Evolutionary conservation across 163 green algal genomes (phyloP), one percentile per base, ranked within the genome.

Genomic region (Chlorella variabilis): DNA sequence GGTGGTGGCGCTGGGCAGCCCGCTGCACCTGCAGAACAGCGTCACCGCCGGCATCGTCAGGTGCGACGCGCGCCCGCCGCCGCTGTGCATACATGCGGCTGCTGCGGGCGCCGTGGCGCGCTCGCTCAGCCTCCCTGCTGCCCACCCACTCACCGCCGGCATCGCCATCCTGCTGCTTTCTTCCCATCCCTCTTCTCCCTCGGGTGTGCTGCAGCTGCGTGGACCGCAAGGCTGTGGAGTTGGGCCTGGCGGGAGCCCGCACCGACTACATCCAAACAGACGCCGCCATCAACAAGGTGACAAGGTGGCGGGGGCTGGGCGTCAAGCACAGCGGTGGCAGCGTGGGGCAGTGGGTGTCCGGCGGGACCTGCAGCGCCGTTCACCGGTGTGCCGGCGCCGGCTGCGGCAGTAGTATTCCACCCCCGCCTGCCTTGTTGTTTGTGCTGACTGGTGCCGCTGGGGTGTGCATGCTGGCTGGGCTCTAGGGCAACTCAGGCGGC

Each of bases 221-320:
- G 25, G 91, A 94, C 69, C 88, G 91, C 41, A 92, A 93, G 86
- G 91, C 87, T 41, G 86, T 83, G 20, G 92, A 96, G 80, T 84
- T 96, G 61, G 93, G 93, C 8, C 77, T 97, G 73, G 75, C 85
- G 7, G 83, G 88, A n/a, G 77, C 86, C 2, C 59, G 89, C 41
- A 93, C 89, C 31, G 94, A 96, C 20, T 98, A 93, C 86, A 96
- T 98, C 27, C 93, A 98, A 82, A 98, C 94, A 15, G 94, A 98
- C 77, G 91, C 91, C 15, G 91, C 91, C 34, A 95, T 97, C 79
- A 90, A 90, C 77, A 75, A 54, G 76, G 76, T 75, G 21, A 5
- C 41, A 3, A 11, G 59, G 15, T 15, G 23, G 5, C 54, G 54
- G 15, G 23, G n/a, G n/a, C n/a, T n/a, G n/a, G n/a, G n/a, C n/a